Evolutionary conservation across 78 protist species (phyloP).

Genomic region (Dictyostelium brefeldianum): DNA sequence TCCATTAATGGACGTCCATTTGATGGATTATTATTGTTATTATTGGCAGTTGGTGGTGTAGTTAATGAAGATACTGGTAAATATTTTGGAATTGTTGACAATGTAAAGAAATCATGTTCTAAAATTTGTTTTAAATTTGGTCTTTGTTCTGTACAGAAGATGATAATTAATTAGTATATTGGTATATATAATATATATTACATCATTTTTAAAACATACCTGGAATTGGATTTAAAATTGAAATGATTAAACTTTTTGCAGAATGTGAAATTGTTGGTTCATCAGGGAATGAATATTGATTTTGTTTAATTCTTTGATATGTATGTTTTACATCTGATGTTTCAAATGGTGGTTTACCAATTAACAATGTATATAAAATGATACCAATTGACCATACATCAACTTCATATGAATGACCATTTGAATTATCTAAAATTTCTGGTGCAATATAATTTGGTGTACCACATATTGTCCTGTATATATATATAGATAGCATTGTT

Average conservation of each 20-base stretch:
- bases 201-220: background rate
- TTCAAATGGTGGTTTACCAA: constrained; percentile 99
- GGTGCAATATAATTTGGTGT: constrained; percentile 99
- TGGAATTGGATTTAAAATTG: constrained; percentile 91
- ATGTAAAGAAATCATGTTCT: constrained; percentile 66
- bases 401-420: constrained; percentile 91
- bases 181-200: too few relatives aligned
- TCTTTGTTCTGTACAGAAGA: constrained; percentile 59
- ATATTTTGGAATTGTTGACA: constrained; percentile 38
- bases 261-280: constrained; percentile 36
- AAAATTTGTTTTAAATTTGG: constrained; percentile 70
- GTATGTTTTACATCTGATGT: constrained; percentile 94
- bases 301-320: constrained; percentile 87
- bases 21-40: background rate
- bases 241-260: constrained; percentile 87
- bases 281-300: constrained; percentile 90
- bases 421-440: constrained; percentile 92
- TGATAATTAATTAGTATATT: too few relatives aligned
- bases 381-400: constrained; percentile 97
- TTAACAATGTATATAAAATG: constrained; percentile 95
- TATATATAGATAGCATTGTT: background rate
- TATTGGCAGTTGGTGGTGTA: constrained; percentile 6
- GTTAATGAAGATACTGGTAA: constrained; percentile 51
- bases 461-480: constrained; percentile 97
- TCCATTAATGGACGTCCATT: constrained; percentile 17